Evolutionary conservation across 306 rosid genomes (phyloP).

Genomic region (cucumber (Cucumis sativus)): Cucumber_9930_V3 NC_026655.2:31986501-31987000

Average conservation of each 20-base stretch:
- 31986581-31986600: constrained; percentile 37
- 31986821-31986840: neutral
- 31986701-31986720: constrained; percentile 18
- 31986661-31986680: constrained; percentile 34
- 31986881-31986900: too few species aligned
- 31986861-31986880: too few species aligned
- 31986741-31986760: neutral
- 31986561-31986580: constrained; percentile 16
- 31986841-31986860: neutral
- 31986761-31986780: neutral
- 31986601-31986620: constrained; percentile 39
- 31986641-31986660: constrained; percentile 25
- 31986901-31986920: too few species aligned
- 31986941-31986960: too few species aligned
- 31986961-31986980: neutral
- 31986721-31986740: neutral
- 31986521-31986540: constrained; percentile 29
- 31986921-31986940: too few species aligned
- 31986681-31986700: constrained; percentile 51
- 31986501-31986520: constrained; percentile 22
- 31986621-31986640: constrained; percentile 26
- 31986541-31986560: constrained; percentile 18
- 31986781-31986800: neutral
- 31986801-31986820: neutral
- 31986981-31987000: neutral